phyloP scores from a whole-genome alignment of 768 basidiomycete species.

The Mycena epipterygia region DNA sequence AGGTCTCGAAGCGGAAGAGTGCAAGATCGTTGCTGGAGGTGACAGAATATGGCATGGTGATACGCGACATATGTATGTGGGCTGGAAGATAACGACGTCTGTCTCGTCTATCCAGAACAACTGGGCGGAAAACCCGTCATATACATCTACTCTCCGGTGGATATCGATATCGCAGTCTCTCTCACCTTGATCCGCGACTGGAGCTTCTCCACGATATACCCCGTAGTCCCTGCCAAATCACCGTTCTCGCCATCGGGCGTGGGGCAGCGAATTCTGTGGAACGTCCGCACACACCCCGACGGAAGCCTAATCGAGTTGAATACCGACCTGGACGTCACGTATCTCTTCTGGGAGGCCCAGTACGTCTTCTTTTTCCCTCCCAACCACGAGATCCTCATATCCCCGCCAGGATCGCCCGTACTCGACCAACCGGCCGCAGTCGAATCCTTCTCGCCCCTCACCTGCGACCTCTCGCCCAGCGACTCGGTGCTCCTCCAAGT shows the following conservation, averaged over 20 bases:
- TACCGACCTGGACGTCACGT: conserved; percentile 37
- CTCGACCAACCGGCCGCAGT: neutral
- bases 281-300: conserved; percentile 41
- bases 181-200: conserved; percentile 49
- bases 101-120: neutral
- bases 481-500: conserved; percentile 49
- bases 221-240: conserved; percentile 44
- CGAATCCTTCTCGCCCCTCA: conserved; percentile 19
- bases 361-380: conserved; percentile 28
- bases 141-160: conserved; percentile 50
- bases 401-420: conserved; percentile 6
- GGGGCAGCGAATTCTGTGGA: conserved; percentile 49
- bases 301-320: conserved; percentile 37
- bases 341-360: conserved; percentile 44
- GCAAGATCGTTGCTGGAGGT: neutral
- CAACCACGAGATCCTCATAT: neutral
- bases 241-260: neutral
- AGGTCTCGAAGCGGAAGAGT: neutral
- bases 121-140: conserved; percentile 50
- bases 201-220: conserved; percentile 53
- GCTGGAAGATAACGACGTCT: neutral
- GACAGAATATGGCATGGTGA: neutral
- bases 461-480: conserved; percentile 36
- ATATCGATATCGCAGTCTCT: conserved; percentile 42
- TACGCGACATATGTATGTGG: neutral